Base-by-base conservation (phyloP, 148 eudicot species). In the Chenopodium formosanum region DNA sequence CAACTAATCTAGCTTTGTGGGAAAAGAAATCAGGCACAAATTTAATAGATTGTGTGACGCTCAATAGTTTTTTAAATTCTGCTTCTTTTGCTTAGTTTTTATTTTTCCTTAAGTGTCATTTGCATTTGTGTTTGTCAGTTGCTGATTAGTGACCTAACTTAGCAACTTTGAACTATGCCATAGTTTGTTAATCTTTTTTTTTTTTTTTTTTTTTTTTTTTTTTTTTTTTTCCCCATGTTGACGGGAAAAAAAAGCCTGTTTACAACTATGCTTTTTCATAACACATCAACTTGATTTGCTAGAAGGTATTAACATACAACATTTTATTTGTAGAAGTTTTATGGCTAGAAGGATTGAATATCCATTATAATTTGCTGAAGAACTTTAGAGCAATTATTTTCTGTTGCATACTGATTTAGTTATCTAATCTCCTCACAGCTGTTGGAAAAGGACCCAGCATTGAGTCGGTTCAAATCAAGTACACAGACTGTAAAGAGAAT, bases 391-490 rank as follows among this genome's bases (percentile, higher is more conserved):
- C 62, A 64, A 74, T 80, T 25, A 68, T 64, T 7, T 40, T 73
- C 22, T 82, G 63, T 75, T 78, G 69, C 60, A 27, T 79, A 50
- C 83, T 77, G 62, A 72, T 78, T 65, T 75, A 46, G 47, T 22
- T 46, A 64, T 86, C 50, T 76, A 19, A 31, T 85, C 20, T 79
- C 52, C 73, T 80, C 87, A 81, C 94, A 95, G 98, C 90, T 95
- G 62, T 83, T 95, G 93, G 97, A 93, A 32, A 87, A 84, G 85
- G 94, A 95, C 83, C 91, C 96, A 29, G 87, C 93, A 40, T 80
- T 95, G 82, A 91, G 87, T 81, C 86, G 88, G 82, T 95, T 93
- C 90, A 95, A 95, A 88, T 93, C 98, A 25, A 85, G 88, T 70
- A 93, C 88, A 85, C 86, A 86, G 60, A 80, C 88, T 68, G 92